These are phyloP conservation scores for Hymenoscyphus linearis DNA, from an alignment of 2,329 filamentous ascomycete genomes.

Conservation along the genomic window DNA sequence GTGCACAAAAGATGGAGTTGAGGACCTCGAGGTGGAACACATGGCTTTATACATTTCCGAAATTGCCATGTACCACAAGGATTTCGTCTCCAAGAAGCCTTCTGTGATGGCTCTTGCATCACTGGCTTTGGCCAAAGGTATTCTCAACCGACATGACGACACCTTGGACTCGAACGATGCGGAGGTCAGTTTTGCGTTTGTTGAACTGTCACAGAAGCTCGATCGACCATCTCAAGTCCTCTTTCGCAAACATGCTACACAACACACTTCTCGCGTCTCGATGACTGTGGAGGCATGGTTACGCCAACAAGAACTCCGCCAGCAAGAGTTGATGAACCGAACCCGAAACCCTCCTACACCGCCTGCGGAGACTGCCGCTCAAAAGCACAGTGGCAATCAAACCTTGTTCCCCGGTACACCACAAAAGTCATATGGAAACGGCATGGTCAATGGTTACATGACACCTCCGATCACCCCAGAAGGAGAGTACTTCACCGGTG, in stretches of 20 bases:
- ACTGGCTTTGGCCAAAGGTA: slow-evolving; percentile 78
- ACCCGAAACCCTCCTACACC: slow-evolving; percentile 59
- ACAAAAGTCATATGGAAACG: slow-evolving; percentile 64
- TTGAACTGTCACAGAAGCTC: slow-evolving; percentile 50
- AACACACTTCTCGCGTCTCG: slow-evolving; percentile 60
- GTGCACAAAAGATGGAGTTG: slow-evolving; percentile 66
- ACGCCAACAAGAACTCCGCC: slow-evolving; percentile 50
- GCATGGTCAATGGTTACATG: slow-evolving; percentile 68
- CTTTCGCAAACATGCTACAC: slow-evolving; percentile 62
- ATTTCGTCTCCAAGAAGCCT: slow-evolving; percentile 89
- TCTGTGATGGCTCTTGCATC: slow-evolving; percentile 87
- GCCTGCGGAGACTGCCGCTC: slow-evolving; percentile 44
- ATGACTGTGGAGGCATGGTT: slow-evolving; percentile 62
- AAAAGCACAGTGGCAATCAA: slow-evolving; percentile 39
- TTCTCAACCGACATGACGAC: slow-evolving; percentile 74
- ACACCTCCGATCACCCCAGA: slow-evolving; percentile 85
- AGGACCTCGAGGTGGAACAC: slow-evolving; percentile 84
- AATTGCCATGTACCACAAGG: slow-evolving; percentile 91
- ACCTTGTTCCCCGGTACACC: slow-evolving; percentile 70
- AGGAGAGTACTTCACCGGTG: slow-evolving; percentile 45
- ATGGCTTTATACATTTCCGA: slow-evolving; percentile 94
- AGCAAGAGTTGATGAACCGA: slow-evolving; percentile 51
- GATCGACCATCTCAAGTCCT: slow-evolving; percentile 63
- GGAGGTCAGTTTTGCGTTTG: slow-evolving; percentile 61
- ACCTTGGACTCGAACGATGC: slow-evolving; percentile 60